Evolutionary conservation across 1,139 yeast genomes (phyloP), one percentile per base, ranked within the genome.

Genomic region (Pichia sp.): DNA sequence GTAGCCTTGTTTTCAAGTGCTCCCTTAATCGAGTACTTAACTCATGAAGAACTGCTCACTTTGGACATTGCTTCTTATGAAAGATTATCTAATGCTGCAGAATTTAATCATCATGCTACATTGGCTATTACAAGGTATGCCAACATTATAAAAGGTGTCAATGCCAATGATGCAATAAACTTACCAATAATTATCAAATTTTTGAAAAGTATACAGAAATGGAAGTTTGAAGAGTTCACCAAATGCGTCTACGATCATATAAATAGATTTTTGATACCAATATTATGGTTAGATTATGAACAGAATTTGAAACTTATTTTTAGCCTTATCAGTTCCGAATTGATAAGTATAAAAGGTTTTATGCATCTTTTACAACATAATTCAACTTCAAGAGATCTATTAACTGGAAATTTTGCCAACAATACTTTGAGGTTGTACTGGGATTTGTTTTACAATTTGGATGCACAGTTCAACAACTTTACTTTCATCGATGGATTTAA

Each of bases 311-410:
- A 51, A 33, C 49, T 60, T 16, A 41, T 61, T 5, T 35, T 55
- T 27, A 52, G 44, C 33, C 48, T 71, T 38, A 52, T 72, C 2
- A 49, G 64, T n/a, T 64, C 68, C 44, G 69, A 65, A 27, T 59
- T 72, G 38, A 49, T 68, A 2, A 51, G 59, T 2, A 44, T 72
- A 7, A 59, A 63, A 28, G 54, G 61, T 4, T 51, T 68, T 3
- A 61, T 65, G 5, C 67, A 65, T 47, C 58, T 47, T 51, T 68
- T 53, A 44, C 57, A 39, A 9, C 29, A 36, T n/a, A 42, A 37
- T 23, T 16, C 28, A 2, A 26, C 37, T 3, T 6, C 33, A 11
- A 41, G 37, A 29, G 36, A 36, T 26, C 32, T 44, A 23, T 44
- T 43, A 40, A 40, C 35, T 11, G 38, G 29, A 11, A 33, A 27